A percentile compares a stretch with the other conserved stretches of the same genome.
Evolutionary conservation across 2,329 filamentous ascomycete species (phyloP).

Genomic region (Rutstroemia sp.): DNA sequence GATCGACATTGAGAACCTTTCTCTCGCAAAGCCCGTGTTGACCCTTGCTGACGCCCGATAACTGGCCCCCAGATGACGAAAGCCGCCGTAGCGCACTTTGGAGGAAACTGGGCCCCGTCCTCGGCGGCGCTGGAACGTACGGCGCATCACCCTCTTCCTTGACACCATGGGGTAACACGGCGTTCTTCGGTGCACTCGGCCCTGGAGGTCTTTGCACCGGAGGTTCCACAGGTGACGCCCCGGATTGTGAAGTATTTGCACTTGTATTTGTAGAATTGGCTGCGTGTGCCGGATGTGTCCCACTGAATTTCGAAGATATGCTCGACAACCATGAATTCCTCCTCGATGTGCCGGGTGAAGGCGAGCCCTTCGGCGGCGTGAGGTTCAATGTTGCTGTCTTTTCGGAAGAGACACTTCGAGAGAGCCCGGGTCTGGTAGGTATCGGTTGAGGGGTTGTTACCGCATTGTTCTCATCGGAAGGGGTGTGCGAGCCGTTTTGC

Average conservation of each 20-base stretch:
- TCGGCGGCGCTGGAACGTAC: slow-evolving; percentile 70
- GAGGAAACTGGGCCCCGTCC: slow-evolving; percentile 64
- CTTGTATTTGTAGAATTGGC: slow-evolving; percentile 23
- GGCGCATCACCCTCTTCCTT: slow-evolving; percentile 55
- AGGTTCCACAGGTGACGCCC: slow-evolving; percentile 28
- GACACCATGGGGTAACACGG: slow-evolving; percentile 49
- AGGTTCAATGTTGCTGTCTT: slow-evolving; percentile 21
- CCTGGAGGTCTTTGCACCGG: slow-evolving; percentile 25
- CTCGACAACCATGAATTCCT: slow-evolving; percentile 87
- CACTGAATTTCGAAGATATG: slow-evolving; percentile 85
- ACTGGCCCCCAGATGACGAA: slow-evolving; percentile 47
- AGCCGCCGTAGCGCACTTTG: slow-evolving; percentile 74
- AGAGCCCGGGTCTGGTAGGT: slow-evolving; percentile 18
- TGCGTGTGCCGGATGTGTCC: slow-evolving; percentile 26
- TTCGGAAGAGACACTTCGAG: slow-evolving; percentile 23
- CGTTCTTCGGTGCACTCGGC: slow-evolving; percentile 43
- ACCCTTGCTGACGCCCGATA: slow-evolving; percentile 36
- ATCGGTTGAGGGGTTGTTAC: not conserved
- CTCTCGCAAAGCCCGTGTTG: slow-evolving; percentile 71
- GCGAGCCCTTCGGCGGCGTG: slow-evolving; percentile 18
- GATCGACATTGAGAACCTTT: slow-evolving; percentile 78
- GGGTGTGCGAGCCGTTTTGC: not conserved
- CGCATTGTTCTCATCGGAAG: not conserved
- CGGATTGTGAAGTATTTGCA: slow-evolving; percentile 15
- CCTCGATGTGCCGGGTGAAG: slow-evolving; percentile 31